Base-by-base conservation (phyloP, 768 basidiomycete genomes). In the Lepiota venenata region DNA sequence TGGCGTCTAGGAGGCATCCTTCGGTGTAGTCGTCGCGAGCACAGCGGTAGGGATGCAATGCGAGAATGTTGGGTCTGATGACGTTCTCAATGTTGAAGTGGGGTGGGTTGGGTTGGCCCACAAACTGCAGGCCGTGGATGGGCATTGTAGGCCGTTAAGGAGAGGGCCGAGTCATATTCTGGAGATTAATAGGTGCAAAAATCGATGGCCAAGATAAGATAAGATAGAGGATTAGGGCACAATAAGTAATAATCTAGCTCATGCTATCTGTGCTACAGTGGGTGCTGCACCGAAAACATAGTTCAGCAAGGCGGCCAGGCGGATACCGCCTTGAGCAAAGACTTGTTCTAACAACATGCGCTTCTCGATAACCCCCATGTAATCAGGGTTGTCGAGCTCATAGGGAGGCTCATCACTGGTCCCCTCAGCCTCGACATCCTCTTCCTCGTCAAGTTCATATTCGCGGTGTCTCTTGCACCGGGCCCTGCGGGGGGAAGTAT, bases 1-100 rank as follows among this genome's bases (percentile, higher is more conserved):
- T 99, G 12, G 97, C 97, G 61, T 99, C 97, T 18, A 99, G 82
- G 22, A 99, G 82, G 62, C 98, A 87, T 20, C 95, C 95, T 2
- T 82, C 74, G 45, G 85, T 83, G 72, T 97, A 99, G 73, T 99
- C 96, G 64, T 99, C 96, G 44, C 97, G 79, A 0, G 97, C 97
- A 63, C 94, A 98, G 27, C 95, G 85, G 70, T 99, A 98, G 0
- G 97, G 97, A 45, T 86, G 84, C 12, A 99, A 76, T 0, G 91
- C 73, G 45, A 97, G 87, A 63, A 99, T 95, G 65, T 98, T 99
- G 2, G 92, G 88, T n/a, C 95, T 81, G 61, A 98, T 89, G 51
- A 91, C 88, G 32, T 74, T 69, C 70, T 91, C 85, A 55, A 98
- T 85, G 62, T 84, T 75, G 64, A 97, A 98, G 70, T 97, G 95